phyloP scores from a whole-genome alignment of 2,329 filamentous ascomycete genomes.

The Fusarium sp. region DNA sequence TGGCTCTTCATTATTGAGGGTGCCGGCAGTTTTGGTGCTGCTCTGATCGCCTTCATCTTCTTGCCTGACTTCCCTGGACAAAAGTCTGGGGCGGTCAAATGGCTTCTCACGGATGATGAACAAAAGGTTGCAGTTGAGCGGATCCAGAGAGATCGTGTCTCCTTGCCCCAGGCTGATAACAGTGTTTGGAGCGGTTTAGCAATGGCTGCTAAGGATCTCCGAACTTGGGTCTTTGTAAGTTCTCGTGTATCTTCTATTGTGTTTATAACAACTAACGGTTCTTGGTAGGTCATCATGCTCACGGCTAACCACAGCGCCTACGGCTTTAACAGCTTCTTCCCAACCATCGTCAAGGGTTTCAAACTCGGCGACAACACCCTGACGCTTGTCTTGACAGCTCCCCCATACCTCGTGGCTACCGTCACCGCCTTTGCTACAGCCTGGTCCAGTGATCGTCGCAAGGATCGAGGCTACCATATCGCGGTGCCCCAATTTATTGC shows the following conservation, averaged over 20 bases:
- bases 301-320: constrained; percentile 36
- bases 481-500: not conserved
- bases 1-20: constrained; percentile 67
- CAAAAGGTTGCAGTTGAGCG: constrained; percentile 22
- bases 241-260: not conserved
- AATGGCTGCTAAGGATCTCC: constrained; percentile 35
- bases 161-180: constrained; percentile 19
- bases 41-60: constrained; percentile 22
- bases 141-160: constrained; percentile 36
- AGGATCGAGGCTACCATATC: constrained; percentile 37
- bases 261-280: constrained; percentile 1
- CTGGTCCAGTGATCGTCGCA: constrained; percentile 31
- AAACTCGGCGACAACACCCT: constrained; percentile 27
- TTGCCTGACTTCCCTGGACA: constrained; percentile 33
- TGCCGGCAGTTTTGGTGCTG: constrained; percentile 43
- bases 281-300: constrained; percentile 14
- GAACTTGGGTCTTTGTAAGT: constrained; percentile 39
- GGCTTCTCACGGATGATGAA: constrained; percentile 17
- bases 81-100: constrained; percentile 4
- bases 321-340: constrained; percentile 42
- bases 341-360: constrained; percentile 35
- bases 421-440: constrained; percentile 23
- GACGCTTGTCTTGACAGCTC: constrained; percentile 37
- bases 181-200: constrained; percentile 31
- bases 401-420: constrained; percentile 39